Conservation (phyloP, 495 filamentous ascomycete genomes). For the Penicillium ochrochloron region DNA sequence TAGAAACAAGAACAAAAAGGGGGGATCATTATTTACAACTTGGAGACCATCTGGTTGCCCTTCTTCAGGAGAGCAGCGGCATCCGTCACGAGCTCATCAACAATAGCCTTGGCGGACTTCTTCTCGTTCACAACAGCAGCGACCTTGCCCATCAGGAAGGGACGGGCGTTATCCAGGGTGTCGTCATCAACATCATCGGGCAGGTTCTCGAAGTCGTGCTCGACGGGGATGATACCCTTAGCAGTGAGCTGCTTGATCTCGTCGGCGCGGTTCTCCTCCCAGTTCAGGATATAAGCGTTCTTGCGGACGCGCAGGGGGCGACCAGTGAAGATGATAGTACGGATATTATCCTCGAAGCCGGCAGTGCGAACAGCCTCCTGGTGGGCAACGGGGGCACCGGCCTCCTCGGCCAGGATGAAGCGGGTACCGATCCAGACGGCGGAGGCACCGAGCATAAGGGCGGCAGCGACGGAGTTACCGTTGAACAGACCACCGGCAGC, state of each 20-base stretch:
- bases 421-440: constrained; percentile 97
- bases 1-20: constrained; percentile 15
- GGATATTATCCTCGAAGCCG: constrained; percentile 90
- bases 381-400: constrained; percentile 89
- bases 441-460: constrained; percentile 88
- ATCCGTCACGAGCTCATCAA: constrained; percentile 92
- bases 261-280: constrained; percentile 85
- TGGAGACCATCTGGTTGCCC: constrained; percentile 67
- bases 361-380: constrained; percentile 95
- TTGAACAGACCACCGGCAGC: constrained; percentile 95
- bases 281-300: constrained; percentile 91
- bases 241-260: constrained; percentile 91
- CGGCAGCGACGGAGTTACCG: constrained; percentile 85
- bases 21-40: constrained; percentile 57
- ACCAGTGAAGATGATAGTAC: constrained; percentile 97
- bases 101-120: constrained; percentile 88
- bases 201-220: constrained; percentile 89
- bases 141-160: constrained; percentile 96
- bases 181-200: constrained; percentile 74
- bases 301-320: constrained; percentile 91
- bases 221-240: constrained; percentile 90
- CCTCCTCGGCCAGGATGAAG: constrained; percentile 92
- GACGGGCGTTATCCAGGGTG: constrained; percentile 86
- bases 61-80: constrained; percentile 71
- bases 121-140: constrained; percentile 91